Conservation (phyloP, 2,329 filamentous ascomycete genomes). For the Aspergillus sp. region DNA sequence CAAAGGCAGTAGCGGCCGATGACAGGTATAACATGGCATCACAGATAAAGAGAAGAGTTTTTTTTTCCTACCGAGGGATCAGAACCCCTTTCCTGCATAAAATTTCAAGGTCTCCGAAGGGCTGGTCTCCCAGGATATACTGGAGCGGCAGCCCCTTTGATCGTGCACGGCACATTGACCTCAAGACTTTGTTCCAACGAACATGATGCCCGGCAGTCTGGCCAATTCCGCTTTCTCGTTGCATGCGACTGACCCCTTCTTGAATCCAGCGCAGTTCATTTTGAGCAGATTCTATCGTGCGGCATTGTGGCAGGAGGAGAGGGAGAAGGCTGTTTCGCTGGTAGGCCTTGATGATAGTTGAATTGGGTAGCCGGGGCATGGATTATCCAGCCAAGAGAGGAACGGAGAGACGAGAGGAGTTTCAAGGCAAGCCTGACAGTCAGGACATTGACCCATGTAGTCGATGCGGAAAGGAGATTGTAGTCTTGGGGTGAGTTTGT, state of each 20-base stretch:
- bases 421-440: background rate
- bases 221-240: background rate
- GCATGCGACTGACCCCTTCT: conserved; percentile 30
- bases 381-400: background rate
- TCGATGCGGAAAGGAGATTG: no score
- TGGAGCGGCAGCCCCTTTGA: conserved; percentile 75
- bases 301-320: conserved; percentile 44
- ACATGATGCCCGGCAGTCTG: background rate
- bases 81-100: conserved; percentile 73
- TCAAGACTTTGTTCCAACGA: conserved; percentile 33
- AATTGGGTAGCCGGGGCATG: conserved; percentile 41
- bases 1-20: no score
- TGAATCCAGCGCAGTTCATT: conserved; percentile 50
- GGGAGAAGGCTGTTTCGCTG: conserved; percentile 37
- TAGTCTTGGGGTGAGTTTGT: no score
- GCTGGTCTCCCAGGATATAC: conserved; percentile 84
- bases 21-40: no score
- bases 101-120: conserved; percentile 81
- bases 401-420: background rate
- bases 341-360: conserved; percentile 37
- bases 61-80: conserved; percentile 65
- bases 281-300: conserved; percentile 42
- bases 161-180: conserved; percentile 41
- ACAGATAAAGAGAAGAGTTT: background rate
- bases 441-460: background rate